Evolutionary conservation across 75 land plant genomes (phyloP).

Genomic region (Sequoia sempervirens): DNA sequence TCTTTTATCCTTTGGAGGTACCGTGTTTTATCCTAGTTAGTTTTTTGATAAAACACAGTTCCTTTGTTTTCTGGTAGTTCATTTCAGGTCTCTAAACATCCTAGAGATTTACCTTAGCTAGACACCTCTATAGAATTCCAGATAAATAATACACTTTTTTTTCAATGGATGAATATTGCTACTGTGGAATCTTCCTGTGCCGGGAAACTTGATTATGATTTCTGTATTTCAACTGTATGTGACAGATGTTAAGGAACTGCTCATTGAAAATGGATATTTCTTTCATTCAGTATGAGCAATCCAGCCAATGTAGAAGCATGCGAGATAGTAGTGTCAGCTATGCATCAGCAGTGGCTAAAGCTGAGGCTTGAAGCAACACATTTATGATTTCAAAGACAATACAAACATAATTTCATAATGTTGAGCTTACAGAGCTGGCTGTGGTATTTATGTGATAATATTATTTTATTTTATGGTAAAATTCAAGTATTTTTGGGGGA

Average conservation of each 20-base stretch:
- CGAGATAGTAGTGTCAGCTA: conserved; percentile 97
- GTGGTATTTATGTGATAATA: background rate
- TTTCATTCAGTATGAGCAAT: conserved; percentile 88
- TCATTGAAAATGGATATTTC: conserved; percentile 55
- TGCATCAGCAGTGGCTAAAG: conserved; percentile 89
- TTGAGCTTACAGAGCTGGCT: background rate
- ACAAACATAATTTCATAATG: background rate
- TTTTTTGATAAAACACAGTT: background rate
- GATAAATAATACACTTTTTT: background rate
- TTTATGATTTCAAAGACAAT: background rate
- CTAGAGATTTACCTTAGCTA: background rate
- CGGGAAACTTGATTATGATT: background rate
- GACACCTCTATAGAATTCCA: background rate
- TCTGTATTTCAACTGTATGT: background rate
- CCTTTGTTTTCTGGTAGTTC: background rate
- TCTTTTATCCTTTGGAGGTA: background rate
- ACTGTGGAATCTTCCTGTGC: background rate
- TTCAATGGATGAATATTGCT: background rate
- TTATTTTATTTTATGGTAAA: background rate
- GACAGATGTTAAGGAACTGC: conserved; percentile 82
- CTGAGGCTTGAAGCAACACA: conserved; percentile 10
- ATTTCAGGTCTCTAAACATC: background rate
- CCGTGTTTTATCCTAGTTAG: background rate
- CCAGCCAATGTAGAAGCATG: conserved; percentile 86
- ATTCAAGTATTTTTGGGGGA: background rate